Base-by-base conservation (phyloP, 768 basidiomycete genomes). In the Boletales sp. region DNA sequence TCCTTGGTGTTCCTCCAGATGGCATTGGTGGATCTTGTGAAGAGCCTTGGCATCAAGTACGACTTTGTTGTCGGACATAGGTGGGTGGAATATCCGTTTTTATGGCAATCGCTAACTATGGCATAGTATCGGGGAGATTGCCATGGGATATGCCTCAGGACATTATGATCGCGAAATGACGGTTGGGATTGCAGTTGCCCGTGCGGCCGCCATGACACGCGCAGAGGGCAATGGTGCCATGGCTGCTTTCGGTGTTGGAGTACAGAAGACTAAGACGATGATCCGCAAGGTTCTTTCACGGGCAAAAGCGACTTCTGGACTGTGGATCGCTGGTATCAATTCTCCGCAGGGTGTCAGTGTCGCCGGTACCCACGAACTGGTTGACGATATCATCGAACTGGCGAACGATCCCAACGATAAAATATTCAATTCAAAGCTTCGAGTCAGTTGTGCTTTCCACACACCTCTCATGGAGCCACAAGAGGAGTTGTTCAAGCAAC, bases 311-410 rank as follows among this genome's bases (percentile, higher is more conserved):
- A 50, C 56, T 15, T 55, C 51, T 32, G 62, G 70, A 30, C 31
- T 72, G 36, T 71, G 68, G 63, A 63, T 70, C 11, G 68, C 66
- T 27, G 67, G 69, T 41, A 64, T 71, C 54, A 71, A 70, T 48
- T 70, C 68, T 15, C 66, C 67, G 39, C 64, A 69, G 12, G 67
- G 70, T n/a, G 68, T 70, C 35, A 68, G 69, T 4, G 54, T 70
- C 15, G 67, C 69, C 5, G 70, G 70, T 18, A 52, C 42, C 15
- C 60, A 64, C 15, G 58, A 64, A 30, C 61, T 67, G 12, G 55
- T 72, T 43, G 65, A 70, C n/a, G 62, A 59, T 5, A 43, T 72
- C n/a, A 10, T 58, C 15, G 56, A 55, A 19, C 58, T 66, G 12
- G 59, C 61, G 13, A 60, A 60, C 19, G 55, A 66, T 31, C 66